Conservation (phyloP, 306 rosid genomes). For the Corylus americana region DNA sequence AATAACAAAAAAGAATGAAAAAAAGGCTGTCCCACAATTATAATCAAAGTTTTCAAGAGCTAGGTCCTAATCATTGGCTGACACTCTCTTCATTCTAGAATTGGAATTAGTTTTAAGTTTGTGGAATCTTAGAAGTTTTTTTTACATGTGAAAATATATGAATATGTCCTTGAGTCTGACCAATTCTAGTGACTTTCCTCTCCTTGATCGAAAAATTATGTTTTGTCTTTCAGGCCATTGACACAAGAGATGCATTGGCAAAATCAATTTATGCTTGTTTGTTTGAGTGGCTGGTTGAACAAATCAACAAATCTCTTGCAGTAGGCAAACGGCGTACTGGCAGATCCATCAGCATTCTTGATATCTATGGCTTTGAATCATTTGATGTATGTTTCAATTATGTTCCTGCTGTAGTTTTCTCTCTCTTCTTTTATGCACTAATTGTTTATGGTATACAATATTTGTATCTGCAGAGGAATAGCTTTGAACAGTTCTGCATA, state of each 20-base stretch:
- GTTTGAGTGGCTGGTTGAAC: conserved; percentile 97
- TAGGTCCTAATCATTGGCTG: neutral
- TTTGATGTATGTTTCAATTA: conserved; percentile 72
- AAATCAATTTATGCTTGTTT: conserved; percentile 90
- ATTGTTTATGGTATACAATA: conserved; percentile 13
- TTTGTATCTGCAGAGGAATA: conserved; percentile 67
- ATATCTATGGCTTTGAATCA: conserved; percentile 98
- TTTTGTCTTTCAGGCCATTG: conserved; percentile 64
- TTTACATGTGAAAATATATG: neutral
- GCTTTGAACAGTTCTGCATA: conserved; percentile 98
- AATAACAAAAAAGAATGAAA: too few relatives aligned
- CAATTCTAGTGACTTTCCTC: neutral
- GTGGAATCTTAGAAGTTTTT: neutral
- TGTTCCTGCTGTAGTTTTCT: conserved; percentile 3
- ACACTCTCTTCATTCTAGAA: neutral
- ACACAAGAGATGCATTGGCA: conserved; percentile 97
- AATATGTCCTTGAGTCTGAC: neutral
- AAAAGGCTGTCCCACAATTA: neutral
- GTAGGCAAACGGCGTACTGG: conserved; percentile 97
- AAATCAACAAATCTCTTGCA: conserved; percentile 94
- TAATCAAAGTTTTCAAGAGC: neutral
- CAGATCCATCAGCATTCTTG: conserved; percentile 98
- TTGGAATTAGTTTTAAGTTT: neutral
- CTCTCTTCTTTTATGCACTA: conserved; percentile 7
- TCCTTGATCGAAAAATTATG: conserved; percentile 13